Base-by-base conservation (phyloP, 495 filamentous ascomycete genomes). In the Penicillium maclennaniae region DNA sequence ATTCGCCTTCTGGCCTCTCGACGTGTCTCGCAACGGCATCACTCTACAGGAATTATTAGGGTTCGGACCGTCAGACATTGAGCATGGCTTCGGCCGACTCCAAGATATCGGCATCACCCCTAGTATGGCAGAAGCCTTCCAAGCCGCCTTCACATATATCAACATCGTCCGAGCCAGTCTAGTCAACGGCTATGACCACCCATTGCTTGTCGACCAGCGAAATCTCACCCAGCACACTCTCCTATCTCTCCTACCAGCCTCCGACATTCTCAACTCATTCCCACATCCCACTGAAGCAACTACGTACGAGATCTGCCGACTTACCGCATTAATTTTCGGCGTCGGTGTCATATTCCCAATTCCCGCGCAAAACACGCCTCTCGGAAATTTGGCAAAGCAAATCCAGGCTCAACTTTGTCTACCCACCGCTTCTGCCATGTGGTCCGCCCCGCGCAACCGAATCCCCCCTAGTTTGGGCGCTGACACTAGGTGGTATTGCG, bases 291-390 rank as follows among this genome's bases (percentile, higher is more conserved):
- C 45, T 12, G 60, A 67, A 6, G 56, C 56, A 20, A 44, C 64
- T 14, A 63, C 68, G 17, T 74, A 72, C 49, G 72, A 76, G 43
- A 55, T 69, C n/a, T 69, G 61, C 41, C 72, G 71, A 31, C 58
- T 76, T 2, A 65, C 70, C 0, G 57, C 51, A 7, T 45, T 68
- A 0, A 64, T 76, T 3, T 74, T 67, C 45, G 59, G 68, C 23
- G 64, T 69, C 14, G 69, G 70, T 37, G 68, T 76, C 7, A 51
- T 74, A 41, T 71, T 76, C 44, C 73, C 73, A 3, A 66, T 76
- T 1, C 72, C 72, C 8, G 59, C 59, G 10, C 64, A 69, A 34
- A 73, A 66, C 37, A 67, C 63, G 0, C 72, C 73, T 0, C 59
- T 75, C 9, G 37, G 40, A 0, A 42, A 36, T 14, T 60, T 76